Evolutionary conservation across 768 basidiomycete species (phyloP).

Genomic region (Hericium coralloides): DNA sequence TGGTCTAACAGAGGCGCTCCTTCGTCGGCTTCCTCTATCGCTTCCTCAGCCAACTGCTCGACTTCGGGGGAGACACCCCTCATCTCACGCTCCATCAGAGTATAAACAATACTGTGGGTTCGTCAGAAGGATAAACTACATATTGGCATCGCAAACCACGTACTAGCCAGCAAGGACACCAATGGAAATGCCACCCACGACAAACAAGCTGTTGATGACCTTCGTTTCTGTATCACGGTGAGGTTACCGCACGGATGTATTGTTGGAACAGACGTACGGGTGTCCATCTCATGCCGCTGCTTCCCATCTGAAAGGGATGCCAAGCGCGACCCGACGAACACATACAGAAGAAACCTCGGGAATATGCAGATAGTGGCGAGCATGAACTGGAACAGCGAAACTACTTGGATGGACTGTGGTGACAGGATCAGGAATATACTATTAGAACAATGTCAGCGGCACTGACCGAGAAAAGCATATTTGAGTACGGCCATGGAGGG

Average conservation of each 20-base stretch:
- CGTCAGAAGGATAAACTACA: conserved; percentile 5
- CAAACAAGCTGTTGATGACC: conserved; percentile 50
- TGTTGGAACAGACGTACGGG: conserved; percentile 34
- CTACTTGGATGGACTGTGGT: conserved; percentile 59
- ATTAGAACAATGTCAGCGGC: too few relatives aligned
- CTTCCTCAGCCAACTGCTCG: conserved; percentile 49
- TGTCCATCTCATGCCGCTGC: conserved; percentile 67
- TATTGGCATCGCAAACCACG: conserved; percentile 16
- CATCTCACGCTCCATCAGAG: conserved; percentile 46
- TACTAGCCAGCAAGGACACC: conserved; percentile 61
- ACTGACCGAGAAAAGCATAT: conserved; percentile 67
- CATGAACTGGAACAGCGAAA: conserved; percentile 67
- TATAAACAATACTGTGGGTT: conserved; percentile 53
- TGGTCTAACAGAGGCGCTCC: conserved; percentile 44
- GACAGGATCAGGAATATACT: too few relatives aligned
- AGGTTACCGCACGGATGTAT: neutral
- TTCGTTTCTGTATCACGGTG: conserved; percentile 40
- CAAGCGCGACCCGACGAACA: conserved; percentile 72
- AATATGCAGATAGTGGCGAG: conserved; percentile 62
- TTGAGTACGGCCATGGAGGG: conserved; percentile 86
- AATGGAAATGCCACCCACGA: conserved; percentile 50
- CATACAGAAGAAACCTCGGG: conserved; percentile 64
- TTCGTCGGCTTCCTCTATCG: conserved; percentile 51
- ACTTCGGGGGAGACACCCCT: conserved; percentile 38
- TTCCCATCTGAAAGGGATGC: conserved; percentile 70